Base-by-base conservation (phyloP, 2,329 filamentous ascomycete genomes). In the Meredithiella fracta region DNA sequence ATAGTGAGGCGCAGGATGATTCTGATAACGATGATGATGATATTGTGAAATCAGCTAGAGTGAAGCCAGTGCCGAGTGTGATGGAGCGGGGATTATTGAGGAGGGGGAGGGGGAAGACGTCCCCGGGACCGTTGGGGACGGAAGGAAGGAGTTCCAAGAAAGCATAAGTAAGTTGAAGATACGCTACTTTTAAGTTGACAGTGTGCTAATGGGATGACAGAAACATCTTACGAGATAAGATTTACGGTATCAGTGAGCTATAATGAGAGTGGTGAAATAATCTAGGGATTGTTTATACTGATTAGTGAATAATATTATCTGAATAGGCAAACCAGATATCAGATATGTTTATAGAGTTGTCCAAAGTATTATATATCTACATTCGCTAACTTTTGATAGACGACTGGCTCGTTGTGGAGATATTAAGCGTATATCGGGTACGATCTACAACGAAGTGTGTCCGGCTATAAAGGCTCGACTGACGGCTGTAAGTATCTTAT, bases 361-460 rank as follows among this genome's bases (percentile, higher is more conserved):
- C n/a, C n/a, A n/a, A n/a, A n/a, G n/a, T n/a, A n/a, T n/a, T n/a
- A n/a, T n/a, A n/a, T n/a, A n/a, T n/a, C n/a, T n/a, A n/a, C n/a
- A n/a, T n/a, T n/a, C n/a, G n/a, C n/a, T n/a, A n/a, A n/a, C n/a
- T n/a, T 49, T 22, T 37, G 23, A 2, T 53, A 82, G 84, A 61
- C 81, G 85, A 42, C 68, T 91, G 0, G 86, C 86, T 1, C 78
- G 86, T 4, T 79, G 86, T 5, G 86, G 85, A 1, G 86, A 86
- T 0, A 82, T 91, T 0, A 89, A 89, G 64, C 73, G 85, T 0
- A 87, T 90, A 7, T 82, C 80, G 0, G 75, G 64, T 0, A 60
- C 49, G 0, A 82, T 89, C 2, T 90, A 90, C 62, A 72, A 80
- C 0, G 81, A 85, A 0, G 66, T 74, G 0, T 71, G 86, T 0